These are phyloP conservation scores for Neonectria coccinea DNA, from an alignment of 2,329 filamentous ascomycete genomes.

Conservation along the genomic window DNA sequence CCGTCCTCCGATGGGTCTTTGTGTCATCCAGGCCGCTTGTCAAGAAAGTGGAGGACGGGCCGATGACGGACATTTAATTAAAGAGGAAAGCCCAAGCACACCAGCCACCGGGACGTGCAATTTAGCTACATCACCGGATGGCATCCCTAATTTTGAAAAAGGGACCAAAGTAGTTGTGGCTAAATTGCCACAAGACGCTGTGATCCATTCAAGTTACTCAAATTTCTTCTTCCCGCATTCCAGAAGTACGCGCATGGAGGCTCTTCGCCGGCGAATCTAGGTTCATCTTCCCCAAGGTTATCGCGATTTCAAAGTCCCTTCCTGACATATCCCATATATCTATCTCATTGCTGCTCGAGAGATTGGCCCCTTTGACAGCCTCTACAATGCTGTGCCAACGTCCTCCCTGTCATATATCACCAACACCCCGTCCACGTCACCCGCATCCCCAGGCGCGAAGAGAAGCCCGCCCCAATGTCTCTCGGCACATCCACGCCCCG, in stretches of 20 bases:
- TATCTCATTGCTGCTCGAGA: neutral
- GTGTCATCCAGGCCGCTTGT: neutral
- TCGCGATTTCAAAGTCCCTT: neutral
- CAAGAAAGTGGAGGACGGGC: neutral
- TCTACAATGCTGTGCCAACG: neutral
- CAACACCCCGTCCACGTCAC: neutral
- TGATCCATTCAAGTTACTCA: neutral
- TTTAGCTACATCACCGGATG: neutral
- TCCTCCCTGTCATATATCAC: neutral
- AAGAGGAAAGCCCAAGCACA: neutral
- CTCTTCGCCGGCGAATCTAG: conserved; percentile 1
- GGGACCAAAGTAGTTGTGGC: neutral
- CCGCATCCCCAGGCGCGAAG: too few relatives aligned
- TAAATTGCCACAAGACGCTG: too few relatives aligned
- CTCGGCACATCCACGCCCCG: neutral
- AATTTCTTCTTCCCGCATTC: conserved; percentile 8
- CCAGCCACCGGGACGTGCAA: neutral
- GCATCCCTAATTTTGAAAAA: neutral
- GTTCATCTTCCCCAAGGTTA: neutral
- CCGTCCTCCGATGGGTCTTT: conserved; percentile 5
- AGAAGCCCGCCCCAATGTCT: neutral
- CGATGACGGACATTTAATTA: neutral
- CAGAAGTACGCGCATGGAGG: conserved; percentile 1
- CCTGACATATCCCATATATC: neutral
- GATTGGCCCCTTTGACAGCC: neutral